A percentile compares a stretch with the other conserved stretches of the same genome.
Conservation (phyloP, 2,329 filamentous ascomycete species). For the Ascocoryne sarcoides region DNA sequence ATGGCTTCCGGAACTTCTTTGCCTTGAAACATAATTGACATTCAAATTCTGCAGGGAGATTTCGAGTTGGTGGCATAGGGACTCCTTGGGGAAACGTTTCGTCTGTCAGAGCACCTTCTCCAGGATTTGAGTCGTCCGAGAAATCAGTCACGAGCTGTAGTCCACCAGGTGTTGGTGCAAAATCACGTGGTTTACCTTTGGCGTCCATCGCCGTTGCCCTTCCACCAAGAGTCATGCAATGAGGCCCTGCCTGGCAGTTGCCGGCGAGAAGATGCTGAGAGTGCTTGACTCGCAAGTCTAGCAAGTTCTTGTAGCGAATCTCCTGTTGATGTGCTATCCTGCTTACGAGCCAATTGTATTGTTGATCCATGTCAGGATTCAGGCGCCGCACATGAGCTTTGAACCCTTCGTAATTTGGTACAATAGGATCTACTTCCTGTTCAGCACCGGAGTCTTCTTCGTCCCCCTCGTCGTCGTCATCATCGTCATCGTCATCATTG, state of each 20-base stretch:
- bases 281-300: constrained; percentile 64
- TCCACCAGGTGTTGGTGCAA: constrained; percentile 45
- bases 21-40: constrained; percentile 79
- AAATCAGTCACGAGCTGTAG: constrained; percentile 48
- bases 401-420: constrained; percentile 69
- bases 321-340: constrained; percentile 77
- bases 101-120: constrained; percentile 59
- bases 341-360: constrained; percentile 58
- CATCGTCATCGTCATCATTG: constrained; percentile 51
- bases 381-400: constrained; percentile 61
- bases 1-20: constrained; percentile 83
- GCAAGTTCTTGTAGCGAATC: constrained; percentile 67
- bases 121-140: constrained; percentile 56
- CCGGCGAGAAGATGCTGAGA: constrained; percentile 45
- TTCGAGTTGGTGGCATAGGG: constrained; percentile 67
- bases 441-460: constrained; percentile 53
- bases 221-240: constrained; percentile 63
- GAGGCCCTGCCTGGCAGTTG: constrained; percentile 50
- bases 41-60: constrained; percentile 79
- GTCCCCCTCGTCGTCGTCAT: constrained; percentile 52
- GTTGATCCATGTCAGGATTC: constrained; percentile 61
- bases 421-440: constrained; percentile 55
- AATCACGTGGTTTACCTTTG: constrained; percentile 48
- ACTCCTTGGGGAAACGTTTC: constrained; percentile 76
- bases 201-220: constrained; percentile 49